Evolutionary conservation across 179 eudicot genomes (phyloP), one percentile per base, ranked within the genome.

Genomic region (Silene coronaria): DNA sequence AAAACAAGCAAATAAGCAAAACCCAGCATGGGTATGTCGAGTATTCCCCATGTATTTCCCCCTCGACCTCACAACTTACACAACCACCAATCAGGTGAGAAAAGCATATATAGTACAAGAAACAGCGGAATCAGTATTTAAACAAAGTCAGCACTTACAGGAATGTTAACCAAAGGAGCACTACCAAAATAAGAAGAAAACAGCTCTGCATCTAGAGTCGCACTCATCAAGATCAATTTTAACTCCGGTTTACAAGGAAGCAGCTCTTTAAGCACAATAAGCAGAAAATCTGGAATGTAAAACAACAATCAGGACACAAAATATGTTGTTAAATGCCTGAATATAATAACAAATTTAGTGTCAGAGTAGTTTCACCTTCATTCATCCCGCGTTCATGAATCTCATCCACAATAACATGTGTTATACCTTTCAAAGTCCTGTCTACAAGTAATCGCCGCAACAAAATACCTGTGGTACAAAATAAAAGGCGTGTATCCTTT

Each of bases 301-400:
- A 72, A 61, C 69, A 73, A 21, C 55, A 59, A 66, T 78, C 60
- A 78, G 59, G 73, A 11, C 70, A 45, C 12, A 57, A 3, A 26
- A 51, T 48, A 12, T 51, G 63, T 16, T 63, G 36, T 42, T n/a
- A n/a, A n/a, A n/a, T n/a, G n/a, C n/a, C n/a, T 55, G 26, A 76
- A 26, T 55, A 19, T 63, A 24, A 72, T 46, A 63, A 24, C 30
- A 45, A 53, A 51, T 32, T 70, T 71, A 22, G 27, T 1, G 34
- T 34, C n/a, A 58, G 71, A 67, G 22, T 5, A 73, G 32, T 21
- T 67, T 81, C 77, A 91, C 97, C 97, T 88, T 91, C 97, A 81
- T 91, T 90, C 84, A 91, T 88, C 79, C 94, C 97, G 81, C 97
- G 94, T 71, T 91, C 97, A 79, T 91, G 97, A 76, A 91, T 88